Conservation (phyloP, 345 rosid species). For the Schrenkiella parvula region DNA sequence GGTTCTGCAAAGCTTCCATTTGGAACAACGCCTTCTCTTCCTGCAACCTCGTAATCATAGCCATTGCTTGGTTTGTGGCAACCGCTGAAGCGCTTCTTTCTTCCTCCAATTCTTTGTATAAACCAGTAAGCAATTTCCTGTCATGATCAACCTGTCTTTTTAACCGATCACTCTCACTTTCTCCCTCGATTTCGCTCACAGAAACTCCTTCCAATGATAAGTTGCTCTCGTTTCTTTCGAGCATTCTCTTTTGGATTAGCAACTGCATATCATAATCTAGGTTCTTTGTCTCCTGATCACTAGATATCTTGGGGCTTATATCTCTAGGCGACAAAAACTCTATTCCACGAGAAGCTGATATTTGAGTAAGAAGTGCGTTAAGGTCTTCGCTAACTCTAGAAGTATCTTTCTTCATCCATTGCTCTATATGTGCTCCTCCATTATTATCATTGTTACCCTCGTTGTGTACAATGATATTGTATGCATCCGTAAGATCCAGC, state of each 20-base stretch:
- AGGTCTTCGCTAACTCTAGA: constrained; percentile 70
- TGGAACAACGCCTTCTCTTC: constrained; percentile 90
- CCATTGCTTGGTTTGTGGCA: constrained; percentile 95
- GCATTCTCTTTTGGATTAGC: constrained; percentile 61
- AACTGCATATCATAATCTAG: constrained; percentile 48
- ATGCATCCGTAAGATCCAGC: constrained; percentile 80
- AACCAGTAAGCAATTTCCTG: constrained; percentile 45
- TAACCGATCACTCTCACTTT: constrained; percentile 62
- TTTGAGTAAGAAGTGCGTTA: constrained; percentile 62
- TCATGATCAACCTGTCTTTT: constrained; percentile 86
- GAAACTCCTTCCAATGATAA: constrained; percentile 72
- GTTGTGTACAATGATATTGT: constrained; percentile 61
- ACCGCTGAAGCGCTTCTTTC: constrained; percentile 88
- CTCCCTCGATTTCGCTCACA: constrained; percentile 91
- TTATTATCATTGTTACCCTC: constrained; percentile 56
- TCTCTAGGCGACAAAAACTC: constrained; percentile 50
- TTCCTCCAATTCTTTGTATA: constrained; percentile 87
- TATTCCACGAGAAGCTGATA: constrained; percentile 64
- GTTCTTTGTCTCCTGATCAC: constrained; percentile 47
- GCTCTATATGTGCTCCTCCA: constrained; percentile 45
- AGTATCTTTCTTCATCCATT: constrained; percentile 66
- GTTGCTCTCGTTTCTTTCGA: constrained; percentile 86
- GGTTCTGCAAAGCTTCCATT: constrained; percentile 87
- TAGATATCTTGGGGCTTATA: constrained; percentile 55
- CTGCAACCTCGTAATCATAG: constrained; percentile 94